Base-by-base conservation (phyloP, 2,329 filamentous ascomycete genomes). In the Hawksworthiomyces lignivorus region DNA sequence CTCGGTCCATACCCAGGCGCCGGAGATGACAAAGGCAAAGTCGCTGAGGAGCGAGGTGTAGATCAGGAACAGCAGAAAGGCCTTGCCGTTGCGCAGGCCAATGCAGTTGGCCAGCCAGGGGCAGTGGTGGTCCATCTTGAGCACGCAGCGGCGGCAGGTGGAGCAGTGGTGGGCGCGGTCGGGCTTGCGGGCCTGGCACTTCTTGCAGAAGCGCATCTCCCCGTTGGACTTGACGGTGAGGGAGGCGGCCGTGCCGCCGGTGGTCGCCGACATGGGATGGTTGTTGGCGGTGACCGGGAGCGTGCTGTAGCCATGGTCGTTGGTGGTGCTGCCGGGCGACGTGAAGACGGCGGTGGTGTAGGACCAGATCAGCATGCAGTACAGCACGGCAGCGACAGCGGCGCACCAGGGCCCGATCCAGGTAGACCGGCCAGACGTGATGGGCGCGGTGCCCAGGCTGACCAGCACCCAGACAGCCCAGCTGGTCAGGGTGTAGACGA, bases 111-210 rank as follows among this genome's bases (percentile, higher is more conserved):
- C 90, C 37, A 98, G 74, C 92, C 92, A 98, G 14, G 92, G 92
- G 61, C 92, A 98, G 67, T 98, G 92, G 62, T 98, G 92, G 60
- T 98, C 92, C 92, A 98, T 98, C 71, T 98, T 98, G 61, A 98
- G 72, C 20, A 98, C 89, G 61, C 92, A 98, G 56, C 84, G 83
- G 52, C 83, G 80, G 65, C 92, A 98, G 4, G 88, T 94, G 10
- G 87, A 94, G 72, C 92, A 98, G 68, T 98, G 92, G 62, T 98
- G 92, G 24, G 90, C 81, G 47, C 92, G 86, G 65, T 98, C 92
- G 31, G 92, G 92, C 68, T 98, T 98, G 49, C 85, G 79, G 39
- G 82, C 82, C 66, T 94, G 86, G 63, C 92, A 98, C 67, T 98
- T 98, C 67, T 97, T 97, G 73, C 92, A 98, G 68, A 84, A 97